Base-by-base conservation (phyloP, 2,329 filamentous ascomycete genomes). In the Pseudocercospora fuligena region DNA sequence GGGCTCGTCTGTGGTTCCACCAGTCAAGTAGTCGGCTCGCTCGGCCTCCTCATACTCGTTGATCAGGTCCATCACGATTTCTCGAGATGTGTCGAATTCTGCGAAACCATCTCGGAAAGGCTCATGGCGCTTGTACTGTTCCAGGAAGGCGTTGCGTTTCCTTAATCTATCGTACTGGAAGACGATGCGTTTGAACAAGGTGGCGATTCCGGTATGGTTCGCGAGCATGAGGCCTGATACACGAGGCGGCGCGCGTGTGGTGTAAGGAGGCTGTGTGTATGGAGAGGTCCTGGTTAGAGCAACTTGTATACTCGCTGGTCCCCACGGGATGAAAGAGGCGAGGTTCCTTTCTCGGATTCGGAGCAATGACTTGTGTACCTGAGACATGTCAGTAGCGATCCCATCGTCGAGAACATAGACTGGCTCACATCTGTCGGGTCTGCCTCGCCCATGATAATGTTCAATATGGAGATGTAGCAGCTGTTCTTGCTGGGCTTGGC, bases 401-500 rank as follows among this genome's bases (percentile, higher is more conserved):
- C 12, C 5, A 16, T 16, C 40, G 11, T 2, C 21, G 8, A 16
- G 47, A 62, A 11, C 19, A 11, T 27, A 47, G 54, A 21, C 12
- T 21, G 68, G 21, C 80, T 72, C 75, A 86, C 92, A 80, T 99
- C 96, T 2, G 94, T 98, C 8, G 95, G 94, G 78, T 99, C 96
- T 46, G 96, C 95, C 80, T 99, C 95, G 75, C 95, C 95, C 83
- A 98, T 95, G 74, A 99, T 99, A 75, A 99, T 97, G 80, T 99
- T 98, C 69, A 99, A 85, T 73, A 99, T 98, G 57, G 93, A 97
- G 77, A 99, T 98, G 83, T 99, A 99, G 83, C 95, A 99, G 82
- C 93, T 97, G 83, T 93, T 96, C 83, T 98, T 98, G 75, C 91
- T 92, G 1, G 94, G 94, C 64, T 93, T 91, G 23, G 95, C 97